Conservation (phyloP, 176 grass and related monocot species). For the Hyparrhenia diplandra region DNA sequence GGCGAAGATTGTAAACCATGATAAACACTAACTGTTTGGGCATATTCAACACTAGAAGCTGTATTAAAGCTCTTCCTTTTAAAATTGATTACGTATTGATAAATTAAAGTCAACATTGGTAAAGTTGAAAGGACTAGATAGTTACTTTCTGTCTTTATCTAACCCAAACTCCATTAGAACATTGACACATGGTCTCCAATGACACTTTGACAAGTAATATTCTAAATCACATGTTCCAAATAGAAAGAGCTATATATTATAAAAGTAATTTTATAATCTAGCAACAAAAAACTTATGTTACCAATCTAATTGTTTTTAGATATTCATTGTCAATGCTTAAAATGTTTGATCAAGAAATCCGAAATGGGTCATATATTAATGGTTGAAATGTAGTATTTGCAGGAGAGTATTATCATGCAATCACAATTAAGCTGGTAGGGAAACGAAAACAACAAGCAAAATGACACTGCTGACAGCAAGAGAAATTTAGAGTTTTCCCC, state of each 20-base stretch:
- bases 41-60: conserved; percentile 6
- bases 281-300: background rate
- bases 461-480: background rate
- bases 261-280: background rate
- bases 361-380: background rate
- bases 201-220: background rate
- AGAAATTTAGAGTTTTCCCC: background rate
- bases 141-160: background rate
- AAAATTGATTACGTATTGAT: background rate
- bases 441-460: background rate
- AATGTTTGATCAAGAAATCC: background rate
- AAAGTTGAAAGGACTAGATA: background rate
- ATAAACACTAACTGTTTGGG: background rate
- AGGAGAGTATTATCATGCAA: background rate
- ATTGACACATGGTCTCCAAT: background rate
- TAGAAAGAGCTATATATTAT: background rate
- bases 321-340: background rate
- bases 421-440: background rate
- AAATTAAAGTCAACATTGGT: background rate
- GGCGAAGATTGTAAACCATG: background rate
- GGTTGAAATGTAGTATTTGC: background rate
- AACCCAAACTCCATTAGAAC: background rate
- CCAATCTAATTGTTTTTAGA: background rate
- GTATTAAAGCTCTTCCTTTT: background rate
- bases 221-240: background rate